Conservation (phyloP, 805 yeast genomes). For the Candida dajiaensis region DNA sequence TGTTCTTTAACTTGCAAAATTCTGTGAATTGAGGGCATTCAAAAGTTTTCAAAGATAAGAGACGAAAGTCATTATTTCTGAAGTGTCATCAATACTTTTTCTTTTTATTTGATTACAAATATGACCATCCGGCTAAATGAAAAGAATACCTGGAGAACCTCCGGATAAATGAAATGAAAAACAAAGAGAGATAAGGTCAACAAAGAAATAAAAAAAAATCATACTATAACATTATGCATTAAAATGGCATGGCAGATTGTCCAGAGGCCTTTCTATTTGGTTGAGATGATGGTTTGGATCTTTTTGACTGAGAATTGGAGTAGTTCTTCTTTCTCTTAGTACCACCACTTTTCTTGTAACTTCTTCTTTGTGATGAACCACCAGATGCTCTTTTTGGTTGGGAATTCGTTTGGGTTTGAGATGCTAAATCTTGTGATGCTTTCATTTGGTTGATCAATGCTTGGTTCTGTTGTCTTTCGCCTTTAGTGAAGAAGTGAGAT, state of each 20-base stretch:
- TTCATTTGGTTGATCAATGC: slow-evolving; percentile 16
- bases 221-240: not conserved
- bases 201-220: too few relatives aligned
- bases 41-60: too few relatives aligned
- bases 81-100: too few relatives aligned
- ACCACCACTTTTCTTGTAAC: not conserved
- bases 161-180: too few relatives aligned
- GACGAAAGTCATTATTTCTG: too few relatives aligned
- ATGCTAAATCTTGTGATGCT: slow-evolving; percentile 15
- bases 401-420: not conserved
- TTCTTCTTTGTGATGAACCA: not conserved
- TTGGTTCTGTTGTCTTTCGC: slow-evolving; percentile 11
- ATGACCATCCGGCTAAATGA: not conserved
- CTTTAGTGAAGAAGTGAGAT: slow-evolving; percentile 16
- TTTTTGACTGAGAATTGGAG: not conserved
- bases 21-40: not conserved
- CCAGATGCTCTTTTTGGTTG: not conserved
- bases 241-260: not conserved
- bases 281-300: not conserved
- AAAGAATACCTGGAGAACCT: too few relatives aligned
- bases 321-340: not conserved
- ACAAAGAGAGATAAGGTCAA: too few relatives aligned
- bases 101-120: not conserved
- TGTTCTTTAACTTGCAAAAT: not conserved
- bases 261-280: not conserved